Base-by-base conservation (phyloP, 2,329 filamentous ascomycete species). In the Fusarium penzigii region DNA sequence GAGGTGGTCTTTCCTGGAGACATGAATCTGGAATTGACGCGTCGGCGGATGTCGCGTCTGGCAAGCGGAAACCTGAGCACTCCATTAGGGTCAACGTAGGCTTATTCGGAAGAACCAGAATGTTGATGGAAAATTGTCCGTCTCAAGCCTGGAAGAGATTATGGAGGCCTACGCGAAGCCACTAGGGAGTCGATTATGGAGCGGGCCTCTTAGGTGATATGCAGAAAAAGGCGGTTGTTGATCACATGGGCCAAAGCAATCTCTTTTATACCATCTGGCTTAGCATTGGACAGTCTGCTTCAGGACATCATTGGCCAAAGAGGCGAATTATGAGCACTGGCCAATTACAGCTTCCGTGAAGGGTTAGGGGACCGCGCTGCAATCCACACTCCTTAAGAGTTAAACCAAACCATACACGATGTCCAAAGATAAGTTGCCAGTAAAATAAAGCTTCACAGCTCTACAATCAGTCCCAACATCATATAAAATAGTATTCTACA, bases 271-370 rank as follows among this genome's bases (percentile, higher is more conserved):
- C 20, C 36, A 29, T 9, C 48, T 50, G 42, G 25, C 20, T 45
- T 17, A 20, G 48, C 36, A 34, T 41, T 42, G 41, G 34, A 49
- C 42, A 44, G 47, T 49, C 47, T 49, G 42, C 41, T 49, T 44
- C 34, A 41, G 42, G 41, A 49, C 38, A 49, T 49, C 20, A 49
- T 49, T 49, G 47, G 47, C 20, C 39, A 36, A 25, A 25, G 20
- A 25, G 20, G 20, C 20, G 20, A 25, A 25, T 25, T 25, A 25
- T 25, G 20, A 25, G 20, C 20, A 25, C 20, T 25, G 20, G 20
- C 20, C 20, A 25, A 25, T 25, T 25, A 25, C 20, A 25, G 20
- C 20, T 25, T 25, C 20, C 20, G 20, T 25, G 20, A 25, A 25
- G 20, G 20, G 20, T 25, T 25, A 25, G 20, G 20, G 20, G 20